Percentiles rank a stretch among this genome's conserved stretches.
phyloP scores from a whole-genome alignment of 192 early-diverging fungal species.

The Chytriomyces sp. region DNA sequence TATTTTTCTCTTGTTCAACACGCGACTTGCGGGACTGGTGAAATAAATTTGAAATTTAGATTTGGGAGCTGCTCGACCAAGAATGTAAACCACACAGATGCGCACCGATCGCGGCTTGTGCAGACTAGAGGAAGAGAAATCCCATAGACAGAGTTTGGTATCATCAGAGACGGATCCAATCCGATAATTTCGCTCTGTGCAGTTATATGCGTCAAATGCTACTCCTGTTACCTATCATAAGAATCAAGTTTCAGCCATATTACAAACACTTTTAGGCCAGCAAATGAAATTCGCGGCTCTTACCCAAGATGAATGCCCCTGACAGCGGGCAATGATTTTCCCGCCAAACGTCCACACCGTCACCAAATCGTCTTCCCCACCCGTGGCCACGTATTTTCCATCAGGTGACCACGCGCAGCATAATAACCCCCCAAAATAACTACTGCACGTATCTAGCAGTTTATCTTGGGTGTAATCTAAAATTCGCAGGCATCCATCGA shows the following conservation, averaged over 20 bases:
- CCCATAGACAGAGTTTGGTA: slow-evolving; percentile 86
- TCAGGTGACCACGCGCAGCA: slow-evolving; percentile 93
- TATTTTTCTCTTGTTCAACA: slow-evolving; percentile 33
- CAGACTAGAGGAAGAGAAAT: slow-evolving; percentile 70
- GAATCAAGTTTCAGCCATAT: not conserved
- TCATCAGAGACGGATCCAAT: slow-evolving; percentile 89
- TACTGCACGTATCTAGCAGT: slow-evolving; percentile 75
- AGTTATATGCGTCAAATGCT: slow-evolving; percentile 82
- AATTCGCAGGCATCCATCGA: slow-evolving; percentile 80
- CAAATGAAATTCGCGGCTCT: not conserved
- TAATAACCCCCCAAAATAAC: slow-evolving; percentile 86
- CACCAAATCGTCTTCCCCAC: slow-evolving; percentile 92
- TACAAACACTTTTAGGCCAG: not conserved
- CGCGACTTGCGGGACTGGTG: not conserved
- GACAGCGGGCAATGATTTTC: slow-evolving; percentile 82
- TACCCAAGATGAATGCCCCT: slow-evolving; percentile 92
- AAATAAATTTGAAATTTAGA: no score
- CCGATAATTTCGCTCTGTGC: slow-evolving; percentile 78
- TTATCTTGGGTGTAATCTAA: slow-evolving; percentile 75
- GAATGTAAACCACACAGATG: not conserved
- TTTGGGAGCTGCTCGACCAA: no score
- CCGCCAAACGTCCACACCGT: slow-evolving; percentile 86
- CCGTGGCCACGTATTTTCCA: slow-evolving; percentile 70
- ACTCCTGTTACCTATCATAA: slow-evolving; percentile 59
- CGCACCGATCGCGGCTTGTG: slow-evolving; percentile 28